phyloP scores from a whole-genome alignment of 768 basidiomycete genomes.

The Fomitopsis serialis region DNA sequence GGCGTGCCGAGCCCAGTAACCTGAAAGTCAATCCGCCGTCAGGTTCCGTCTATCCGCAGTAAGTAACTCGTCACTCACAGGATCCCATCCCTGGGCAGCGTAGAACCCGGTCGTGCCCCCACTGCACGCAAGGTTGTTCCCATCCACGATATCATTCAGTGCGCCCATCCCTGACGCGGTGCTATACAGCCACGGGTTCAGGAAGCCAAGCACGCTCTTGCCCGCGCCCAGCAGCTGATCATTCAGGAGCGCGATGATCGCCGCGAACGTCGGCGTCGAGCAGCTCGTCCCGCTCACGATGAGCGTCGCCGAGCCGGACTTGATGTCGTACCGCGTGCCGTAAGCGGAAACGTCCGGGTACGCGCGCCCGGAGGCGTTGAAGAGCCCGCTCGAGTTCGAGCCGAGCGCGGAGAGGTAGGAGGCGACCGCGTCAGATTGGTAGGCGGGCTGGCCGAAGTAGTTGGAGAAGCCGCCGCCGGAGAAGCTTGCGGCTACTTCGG shows the following conservation, averaged over 20 bases:
- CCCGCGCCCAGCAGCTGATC: constrained; percentile 25
- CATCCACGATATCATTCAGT: constrained; percentile 29
- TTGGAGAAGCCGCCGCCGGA: constrained; percentile 38
- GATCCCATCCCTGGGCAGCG: constrained; percentile 24
- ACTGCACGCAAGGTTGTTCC: constrained; percentile 20
- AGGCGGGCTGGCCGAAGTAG: constrained; percentile 31
- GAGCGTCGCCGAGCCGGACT: constrained; percentile 8
- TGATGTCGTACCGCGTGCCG: constrained; percentile 11
- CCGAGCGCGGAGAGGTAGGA: constrained; percentile 23
- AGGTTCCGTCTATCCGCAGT: neutral
- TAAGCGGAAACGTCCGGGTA: constrained; percentile 30
- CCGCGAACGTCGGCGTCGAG: constrained; percentile 29
- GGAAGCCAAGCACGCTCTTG: constrained; percentile 27
- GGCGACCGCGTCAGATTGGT: constrained; percentile 26
- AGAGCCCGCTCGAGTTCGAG: constrained; percentile 10
- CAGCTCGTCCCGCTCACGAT: constrained; percentile 27
- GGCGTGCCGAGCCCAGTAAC: constrained; percentile 61
- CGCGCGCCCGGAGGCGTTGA: constrained; percentile 19
- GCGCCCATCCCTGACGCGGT: neutral
- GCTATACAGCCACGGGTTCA: constrained; percentile 22
- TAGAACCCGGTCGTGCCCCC: constrained; percentile 26
- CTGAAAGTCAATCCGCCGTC: constrained; percentile 18
- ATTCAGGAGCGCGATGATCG: constrained; percentile 28
- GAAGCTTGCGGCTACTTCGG: constrained; percentile 24
- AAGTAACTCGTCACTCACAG: constrained; percentile 16